phyloP scores from a whole-genome alignment of 768 basidiomycete genomes.

The Mycena venus region DNA sequence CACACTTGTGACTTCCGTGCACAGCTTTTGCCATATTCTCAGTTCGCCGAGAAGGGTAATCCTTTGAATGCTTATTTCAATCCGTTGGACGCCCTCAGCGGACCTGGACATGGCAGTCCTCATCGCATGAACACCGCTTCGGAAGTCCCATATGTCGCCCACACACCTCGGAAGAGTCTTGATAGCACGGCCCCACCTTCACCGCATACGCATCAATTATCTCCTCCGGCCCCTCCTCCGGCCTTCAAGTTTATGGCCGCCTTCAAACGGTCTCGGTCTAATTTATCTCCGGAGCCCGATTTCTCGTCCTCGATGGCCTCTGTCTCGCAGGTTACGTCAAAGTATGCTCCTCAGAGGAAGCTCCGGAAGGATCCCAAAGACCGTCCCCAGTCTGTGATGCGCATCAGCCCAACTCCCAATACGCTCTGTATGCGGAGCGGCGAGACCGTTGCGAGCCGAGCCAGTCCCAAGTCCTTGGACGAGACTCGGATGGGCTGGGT shows the following conservation, averaged over 20 bases:
- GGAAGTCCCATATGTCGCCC: slow-evolving; percentile 67
- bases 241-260: slow-evolving; percentile 75
- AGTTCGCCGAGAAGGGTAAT: slow-evolving; percentile 80
- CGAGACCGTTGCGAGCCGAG: no score
- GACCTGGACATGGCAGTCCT: no score
- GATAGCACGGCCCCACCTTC: slow-evolving; percentile 53
- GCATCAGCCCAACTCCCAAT: slow-evolving; percentile 68
- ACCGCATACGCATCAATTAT: slow-evolving; percentile 32
- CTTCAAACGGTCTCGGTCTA: no score
- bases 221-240: no score
- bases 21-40: slow-evolving; percentile 82
- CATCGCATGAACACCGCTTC: slow-evolving; percentile 64
- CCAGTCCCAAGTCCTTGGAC: no score
- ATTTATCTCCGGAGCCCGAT: no score
- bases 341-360: slow-evolving; percentile 41
- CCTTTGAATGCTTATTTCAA: no score
- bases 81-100: no score
- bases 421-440: slow-evolving; percentile 69
- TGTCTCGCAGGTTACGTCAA: slow-evolving; percentile 43
- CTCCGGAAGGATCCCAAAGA: no score
- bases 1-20: slow-evolving; percentile 87
- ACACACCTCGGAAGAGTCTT: no score
- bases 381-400: no score
- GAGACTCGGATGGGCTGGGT: no score
- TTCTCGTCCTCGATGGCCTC: slow-evolving; percentile 46